Percentiles rank a stretch among this genome's conserved stretches.
These are phyloP conservation scores for Coprinopsis cinerea DNA, from an alignment of 768 basidiomycete species.

Conservation along the genomic window DNA sequence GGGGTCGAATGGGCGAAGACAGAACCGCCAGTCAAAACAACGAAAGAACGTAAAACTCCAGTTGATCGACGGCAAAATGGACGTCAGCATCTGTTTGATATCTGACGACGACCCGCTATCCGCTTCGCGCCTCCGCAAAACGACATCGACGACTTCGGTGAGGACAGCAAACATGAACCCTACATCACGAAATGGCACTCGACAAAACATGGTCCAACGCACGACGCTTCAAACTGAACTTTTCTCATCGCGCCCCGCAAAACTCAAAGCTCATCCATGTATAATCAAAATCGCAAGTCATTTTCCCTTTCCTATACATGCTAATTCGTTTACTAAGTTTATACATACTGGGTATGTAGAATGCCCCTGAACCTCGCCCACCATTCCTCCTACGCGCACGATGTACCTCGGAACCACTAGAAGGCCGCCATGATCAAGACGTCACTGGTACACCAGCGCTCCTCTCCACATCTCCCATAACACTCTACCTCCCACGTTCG, in stretches of 20 bases:
- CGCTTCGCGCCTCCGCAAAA: too few species aligned
- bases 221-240: background rate
- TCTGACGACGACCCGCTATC: background rate
- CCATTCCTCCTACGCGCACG: constrained; percentile 1
- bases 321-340: background rate
- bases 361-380: constrained; percentile 1
- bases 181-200: too few species aligned
- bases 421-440: too few species aligned
- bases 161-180: too few species aligned
- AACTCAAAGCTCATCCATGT: constrained; percentile 3
- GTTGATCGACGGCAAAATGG: constrained; percentile 1
- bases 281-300: too few species aligned
- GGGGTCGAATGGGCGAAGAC: too few species aligned
- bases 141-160: too few species aligned
- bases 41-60: constrained; percentile 1
- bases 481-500: constrained; percentile 4
- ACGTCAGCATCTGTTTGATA: background rate
- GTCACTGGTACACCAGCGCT: background rate
- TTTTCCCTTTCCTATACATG: too few species aligned
- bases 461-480: background rate
- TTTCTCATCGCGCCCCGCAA: background rate
- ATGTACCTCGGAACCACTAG: background rate
- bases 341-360: background rate
- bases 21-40: too few species aligned
- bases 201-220: background rate